Evolutionary conservation across 2,329 filamentous ascomycete genomes (phyloP).

Genomic region (Aspergillus sp.): DNA sequence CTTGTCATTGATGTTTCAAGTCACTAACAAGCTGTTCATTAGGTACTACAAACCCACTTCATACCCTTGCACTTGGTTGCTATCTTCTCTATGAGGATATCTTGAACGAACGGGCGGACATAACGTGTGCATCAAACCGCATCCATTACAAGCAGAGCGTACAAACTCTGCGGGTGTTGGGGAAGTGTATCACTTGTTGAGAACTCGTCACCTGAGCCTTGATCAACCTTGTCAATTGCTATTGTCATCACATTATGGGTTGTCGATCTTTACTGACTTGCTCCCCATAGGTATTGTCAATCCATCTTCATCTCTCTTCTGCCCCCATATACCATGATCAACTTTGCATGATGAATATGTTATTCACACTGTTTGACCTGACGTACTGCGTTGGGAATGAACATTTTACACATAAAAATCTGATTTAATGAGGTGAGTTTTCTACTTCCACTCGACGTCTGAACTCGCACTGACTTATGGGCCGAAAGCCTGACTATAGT

Average conservation of each 20-base stretch:
- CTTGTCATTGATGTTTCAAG: conserved; percentile 13
- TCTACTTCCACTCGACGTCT: background rate
- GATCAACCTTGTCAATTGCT: conserved; percentile 20
- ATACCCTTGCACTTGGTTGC: conserved; percentile 7
- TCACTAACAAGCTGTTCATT: conserved; percentile 25
- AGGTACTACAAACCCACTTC: conserved; percentile 26
- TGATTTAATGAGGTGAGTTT: conserved; percentile 64
- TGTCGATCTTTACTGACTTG: conserved; percentile 13
- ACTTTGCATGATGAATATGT: conserved; percentile 57
- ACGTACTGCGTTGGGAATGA: conserved; percentile 53
- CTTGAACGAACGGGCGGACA: conserved; percentile 68
- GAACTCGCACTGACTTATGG: conserved; percentile 26
- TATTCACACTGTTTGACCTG: conserved; percentile 69
- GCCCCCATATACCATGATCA: conserved; percentile 23
- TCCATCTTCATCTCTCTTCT: conserved; percentile 8
- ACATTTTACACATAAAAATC: conserved; percentile 59
- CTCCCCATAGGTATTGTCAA: conserved; percentile 20
- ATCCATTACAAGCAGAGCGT: conserved; percentile 54
- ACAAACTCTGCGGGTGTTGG: conserved; percentile 59
- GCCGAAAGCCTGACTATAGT: conserved; percentile 35
- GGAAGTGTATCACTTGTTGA: conserved; percentile 59
- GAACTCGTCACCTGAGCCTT: conserved; percentile 60
- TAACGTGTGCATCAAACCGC: conserved; percentile 50
- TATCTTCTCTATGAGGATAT: conserved; percentile 51
- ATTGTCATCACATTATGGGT: conserved; percentile 13